Percentiles rank a stretch among this genome's conserved stretches.
These are phyloP conservation scores for Saccharomycopsis sp. DNA, from an alignment of 805 yeast species.

Conservation along the genomic window DNA sequence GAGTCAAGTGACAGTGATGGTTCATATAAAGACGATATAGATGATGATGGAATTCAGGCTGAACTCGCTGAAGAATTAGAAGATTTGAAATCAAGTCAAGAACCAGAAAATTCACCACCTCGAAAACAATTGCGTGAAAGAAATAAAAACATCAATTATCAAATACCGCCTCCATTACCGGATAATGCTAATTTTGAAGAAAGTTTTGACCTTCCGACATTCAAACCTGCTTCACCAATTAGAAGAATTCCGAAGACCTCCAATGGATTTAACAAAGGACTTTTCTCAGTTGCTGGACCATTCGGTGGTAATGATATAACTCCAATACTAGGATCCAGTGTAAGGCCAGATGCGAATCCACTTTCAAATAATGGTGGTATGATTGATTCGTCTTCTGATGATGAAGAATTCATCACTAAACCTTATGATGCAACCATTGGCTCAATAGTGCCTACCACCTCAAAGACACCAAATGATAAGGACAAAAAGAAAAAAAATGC, in stretches of 20 bases:
- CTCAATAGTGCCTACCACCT: conserved; percentile 24
- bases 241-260: conserved; percentile 34
- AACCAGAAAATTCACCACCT: conserved; percentile 30
- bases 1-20: conserved; percentile 22
- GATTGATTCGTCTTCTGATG: conserved; percentile 42
- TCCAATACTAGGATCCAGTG: conserved; percentile 68
- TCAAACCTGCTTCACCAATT: conserved; percentile 29
- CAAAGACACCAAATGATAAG: conserved; percentile 29
- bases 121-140: conserved; percentile 53
- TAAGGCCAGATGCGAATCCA: conserved; percentile 31
- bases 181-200: conserved; percentile 27
- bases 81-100: conserved; percentile 23
- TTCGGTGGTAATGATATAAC: conserved; percentile 94
- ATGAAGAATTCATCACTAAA: conserved; percentile 32
- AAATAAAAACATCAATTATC: conserved; percentile 71
- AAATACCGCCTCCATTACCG: conserved; percentile 73
- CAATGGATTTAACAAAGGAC: conserved; percentile 50
- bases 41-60: conserved; percentile 24
- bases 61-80: conserved; percentile 23
- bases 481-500: conserved; percentile 44
- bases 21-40: conserved; percentile 27
- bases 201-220: conserved; percentile 23
- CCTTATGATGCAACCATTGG: conserved; percentile 21
- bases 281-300: conserved; percentile 94
- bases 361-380: conserved; percentile 38